Evolutionary conservation across 176 grass and related monocot species (phyloP), one percentile per base, ranked within the genome.

Genomic region (Thinopyrum elongatum): DNA sequence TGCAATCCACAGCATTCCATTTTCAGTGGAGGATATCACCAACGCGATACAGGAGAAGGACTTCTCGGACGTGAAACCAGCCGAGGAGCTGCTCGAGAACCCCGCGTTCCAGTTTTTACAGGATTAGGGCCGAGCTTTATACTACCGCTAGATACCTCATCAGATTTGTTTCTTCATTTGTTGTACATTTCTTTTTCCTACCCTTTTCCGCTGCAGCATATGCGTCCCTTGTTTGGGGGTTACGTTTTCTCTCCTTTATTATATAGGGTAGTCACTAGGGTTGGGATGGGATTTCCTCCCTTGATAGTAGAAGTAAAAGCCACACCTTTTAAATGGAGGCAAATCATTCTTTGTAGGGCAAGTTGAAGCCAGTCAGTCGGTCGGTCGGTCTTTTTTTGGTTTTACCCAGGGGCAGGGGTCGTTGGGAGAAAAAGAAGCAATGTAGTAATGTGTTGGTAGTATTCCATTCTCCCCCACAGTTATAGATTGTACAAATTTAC

Each of bases 61-160:
- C 63, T 96, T 94, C 83, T 70, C 84, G 4, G 92, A 96, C 82
- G 85, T 96, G 28, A 94, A 87, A 85, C 90, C 94, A 62, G 97
- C 97, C 10, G 90, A 96, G 84, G 94, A 91, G 82, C 90, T 99
- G 71, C 76, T 92, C 30, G 88, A 95, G 86, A 92, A 95, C 82
- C 92, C 92, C 1, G 90, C 92, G 87, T 99, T 99, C 94, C 92
- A 96, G 81, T 99, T 98, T 96, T 99, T 96, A 91, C 90, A 95
- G 91, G 94, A 99, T 80, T 99, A 93, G 88, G 91, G 78, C 88
- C 87, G 59, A 81, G 88, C 78, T 68, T 42, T 49, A 82, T 46
- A 80, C 67, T 58, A 58, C 7, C 49, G 49, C 61, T 76, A 78
- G 74, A 77, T 64, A 70, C 86, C 77, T 77, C 76, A 49, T 23